Conservation (phyloP, 176 grass and related monocot genomes). For the Hyparrhenia diplandra region DNA sequence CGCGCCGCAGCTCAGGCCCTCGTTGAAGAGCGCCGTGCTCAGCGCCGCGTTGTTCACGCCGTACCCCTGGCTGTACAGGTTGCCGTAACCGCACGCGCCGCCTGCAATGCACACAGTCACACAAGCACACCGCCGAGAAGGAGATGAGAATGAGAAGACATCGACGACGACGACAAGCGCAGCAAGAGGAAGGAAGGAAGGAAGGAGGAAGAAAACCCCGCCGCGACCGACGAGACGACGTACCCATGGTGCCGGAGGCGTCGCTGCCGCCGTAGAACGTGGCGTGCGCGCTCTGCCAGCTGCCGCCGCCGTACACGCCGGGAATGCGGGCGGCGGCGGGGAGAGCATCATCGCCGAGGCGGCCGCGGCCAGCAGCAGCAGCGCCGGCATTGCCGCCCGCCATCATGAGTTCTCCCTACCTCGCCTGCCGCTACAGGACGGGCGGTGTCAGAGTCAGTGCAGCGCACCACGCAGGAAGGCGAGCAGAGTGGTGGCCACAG, state of each 20-base stretch:
- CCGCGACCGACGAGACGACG: not conserved
- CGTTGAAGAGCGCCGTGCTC: constrained; percentile 88
- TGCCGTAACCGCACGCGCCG: constrained; percentile 78
- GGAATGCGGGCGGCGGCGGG: constrained; percentile 34
- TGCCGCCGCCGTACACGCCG: constrained; percentile 47
- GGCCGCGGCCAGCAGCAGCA: not conserved
- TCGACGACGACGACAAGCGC: too few species aligned
- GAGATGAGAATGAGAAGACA: too few species aligned
- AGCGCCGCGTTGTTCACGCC: constrained; percentile 77
- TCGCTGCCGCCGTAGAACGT: constrained; percentile 98
- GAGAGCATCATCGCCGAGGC: not conserved
- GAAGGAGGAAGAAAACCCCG: not conserved
- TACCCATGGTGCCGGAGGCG: constrained; percentile 92
- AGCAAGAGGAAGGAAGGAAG: too few species aligned
- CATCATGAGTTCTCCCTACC: not conserved
- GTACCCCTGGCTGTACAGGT: constrained; percentile 80
- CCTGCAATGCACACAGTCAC: constrained; percentile 21
- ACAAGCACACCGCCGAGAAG: not conserved
- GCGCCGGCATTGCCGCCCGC: constrained; percentile 30
- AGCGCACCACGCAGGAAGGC: not conserved
- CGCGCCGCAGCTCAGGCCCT: constrained; percentile 57
- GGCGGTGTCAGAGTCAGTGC: not conserved
- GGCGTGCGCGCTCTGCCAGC: constrained; percentile 81
- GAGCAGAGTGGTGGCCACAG: too few species aligned
- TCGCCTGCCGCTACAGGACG: not conserved